Percentiles rank a stretch among this genome's conserved stretches.
Conservation (phyloP, 169 alveolate species). For the Plasmodium billcollinsi region DNA sequence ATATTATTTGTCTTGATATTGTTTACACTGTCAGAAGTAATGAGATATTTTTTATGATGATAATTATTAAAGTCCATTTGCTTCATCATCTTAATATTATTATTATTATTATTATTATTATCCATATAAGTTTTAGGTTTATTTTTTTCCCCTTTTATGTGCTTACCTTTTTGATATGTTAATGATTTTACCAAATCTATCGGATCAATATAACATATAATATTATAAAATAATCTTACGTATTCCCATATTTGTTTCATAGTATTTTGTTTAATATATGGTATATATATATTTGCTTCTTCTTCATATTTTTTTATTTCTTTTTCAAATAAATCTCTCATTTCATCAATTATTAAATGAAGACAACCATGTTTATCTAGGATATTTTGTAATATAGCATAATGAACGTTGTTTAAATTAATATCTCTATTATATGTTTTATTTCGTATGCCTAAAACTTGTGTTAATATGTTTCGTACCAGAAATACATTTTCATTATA, state of each 20-base stretch:
- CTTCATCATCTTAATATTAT: background rate
- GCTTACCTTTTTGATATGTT: conserved; percentile 20
- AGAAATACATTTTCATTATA: conserved; percentile 27
- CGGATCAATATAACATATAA: conserved; percentile 66
- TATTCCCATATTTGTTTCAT: conserved; percentile 75
- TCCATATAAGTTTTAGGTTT: background rate
- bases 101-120: background rate
- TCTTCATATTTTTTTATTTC: conserved; percentile 67
- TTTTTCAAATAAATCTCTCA: conserved; percentile 39
- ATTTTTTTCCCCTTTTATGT: too few relatives aligned
- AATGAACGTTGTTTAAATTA: conserved; percentile 43
- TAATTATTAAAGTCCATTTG: too few relatives aligned
- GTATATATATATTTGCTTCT: conserved; percentile 57
- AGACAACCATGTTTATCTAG: conserved; percentile 55
- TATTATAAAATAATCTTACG: conserved; percentile 45
- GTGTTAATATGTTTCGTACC: conserved; percentile 47
- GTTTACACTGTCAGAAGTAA: too few relatives aligned
- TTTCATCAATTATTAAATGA: conserved; percentile 45
- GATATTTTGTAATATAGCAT: conserved; percentile 25
- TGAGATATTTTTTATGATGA: too few relatives aligned
- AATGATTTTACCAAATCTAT: conserved; percentile 61
- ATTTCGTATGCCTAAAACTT: conserved; percentile 52
- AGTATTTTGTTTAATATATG: conserved; percentile 43
- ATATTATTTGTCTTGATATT: too few relatives aligned
- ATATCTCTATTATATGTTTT: background rate